Evolutionary conservation across 2,329 filamentous ascomycete species (phyloP), one percentile per base, ranked within the genome.

Genomic region (Xylaria sp.): DNA sequence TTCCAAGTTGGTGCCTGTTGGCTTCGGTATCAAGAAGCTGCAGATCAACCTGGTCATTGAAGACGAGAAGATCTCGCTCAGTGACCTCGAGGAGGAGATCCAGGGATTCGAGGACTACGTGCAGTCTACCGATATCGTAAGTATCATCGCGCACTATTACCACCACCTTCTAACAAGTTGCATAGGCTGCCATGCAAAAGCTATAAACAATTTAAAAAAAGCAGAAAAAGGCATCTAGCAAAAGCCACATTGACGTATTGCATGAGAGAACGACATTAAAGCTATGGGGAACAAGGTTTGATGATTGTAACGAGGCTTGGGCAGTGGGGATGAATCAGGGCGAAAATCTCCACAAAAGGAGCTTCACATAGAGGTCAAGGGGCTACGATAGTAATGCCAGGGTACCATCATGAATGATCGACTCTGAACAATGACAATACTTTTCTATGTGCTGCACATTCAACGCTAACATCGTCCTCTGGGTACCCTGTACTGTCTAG

Each of bases 11-110:
- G 91, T 97, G 61, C 83, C 94, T 74, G 91, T 99, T 78, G 95
- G 94, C 79, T 99, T 93, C 88, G 96, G 96, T 88, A 97, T 99
- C 88, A 96, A 93, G 89, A 98, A 98, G 90, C 90, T 99, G 73
- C 95, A 98, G 89, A 97, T 99, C 87, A 98, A 93, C 91, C 84
- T 98, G 76, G 94, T 98, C 77, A 86, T 98, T 74, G 96, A 98
- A 88, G 96, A 99, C 81, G 95, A 98, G 75, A 97, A 97, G 89
- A 83, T 99, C 80, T 94, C 93, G 75, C 82, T 93, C 74, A 89
- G 91, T 76, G 95, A 97, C 72, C 90, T 99, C 76, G 89, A 97
- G 88, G 90, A 93, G 81, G 79, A 92, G 86, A 97, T 98, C 78
- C 72, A 80, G 79, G 93, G 88, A 75, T 88, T 94, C 78, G 96